Evolutionary conservation across 225 moss, liverwort and hornwort genomes (phyloP).

Genomic region (Marchantia polymorpha): DNA sequence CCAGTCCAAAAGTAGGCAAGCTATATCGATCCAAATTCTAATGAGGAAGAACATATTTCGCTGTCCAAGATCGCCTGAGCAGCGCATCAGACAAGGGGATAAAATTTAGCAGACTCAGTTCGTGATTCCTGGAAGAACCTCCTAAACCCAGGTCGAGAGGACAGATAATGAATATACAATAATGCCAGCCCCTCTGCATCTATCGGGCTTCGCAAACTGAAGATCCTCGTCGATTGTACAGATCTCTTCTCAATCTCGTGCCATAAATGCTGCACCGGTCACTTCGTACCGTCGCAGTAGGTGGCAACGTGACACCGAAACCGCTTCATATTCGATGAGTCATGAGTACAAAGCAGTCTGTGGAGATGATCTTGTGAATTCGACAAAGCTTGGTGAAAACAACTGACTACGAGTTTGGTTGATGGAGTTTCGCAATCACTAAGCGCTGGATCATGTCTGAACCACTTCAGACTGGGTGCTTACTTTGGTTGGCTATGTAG

Average conservation of each 20-base stretch:
- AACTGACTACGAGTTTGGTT: background rate
- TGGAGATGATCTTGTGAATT: background rate
- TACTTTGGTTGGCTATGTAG: too few relatives aligned
- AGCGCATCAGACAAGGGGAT: background rate
- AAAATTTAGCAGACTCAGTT: background rate
- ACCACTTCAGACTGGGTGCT: too few relatives aligned
- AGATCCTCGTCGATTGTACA: background rate
- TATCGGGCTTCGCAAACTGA: background rate
- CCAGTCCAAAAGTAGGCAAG: too few relatives aligned
- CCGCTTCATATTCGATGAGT: background rate
- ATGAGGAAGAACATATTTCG: too few relatives aligned
- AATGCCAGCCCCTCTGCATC: background rate
- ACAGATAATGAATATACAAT: background rate
- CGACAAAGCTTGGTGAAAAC: background rate
- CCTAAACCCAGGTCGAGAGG: background rate
- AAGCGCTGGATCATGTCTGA: too few relatives aligned
- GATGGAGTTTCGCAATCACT: too few relatives aligned
- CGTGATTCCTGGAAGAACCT: background rate
- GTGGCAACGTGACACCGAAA: background rate
- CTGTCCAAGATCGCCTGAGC: background rate
- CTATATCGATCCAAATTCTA: too few relatives aligned
- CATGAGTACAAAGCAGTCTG: background rate
- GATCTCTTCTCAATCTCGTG: background rate
- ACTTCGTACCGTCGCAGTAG: background rate
- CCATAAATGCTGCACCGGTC: background rate